Evolutionary conservation across 140 eudicot genomes (phyloP).

Genomic region (Erigeron philadelphicus): DNA sequence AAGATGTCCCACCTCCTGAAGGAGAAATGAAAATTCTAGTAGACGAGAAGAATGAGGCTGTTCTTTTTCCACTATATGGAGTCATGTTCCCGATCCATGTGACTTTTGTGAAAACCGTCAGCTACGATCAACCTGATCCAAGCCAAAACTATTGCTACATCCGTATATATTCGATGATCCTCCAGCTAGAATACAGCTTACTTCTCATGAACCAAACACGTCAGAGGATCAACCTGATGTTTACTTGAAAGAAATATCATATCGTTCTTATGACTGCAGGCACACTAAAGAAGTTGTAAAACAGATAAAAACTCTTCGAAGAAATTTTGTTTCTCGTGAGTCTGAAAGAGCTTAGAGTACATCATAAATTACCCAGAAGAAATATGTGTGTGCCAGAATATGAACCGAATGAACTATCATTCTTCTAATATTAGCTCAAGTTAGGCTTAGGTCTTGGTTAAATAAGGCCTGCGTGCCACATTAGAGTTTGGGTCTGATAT

Average conservation of each 20-base stretch:
- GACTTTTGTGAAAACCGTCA: slow-evolving; percentile 29
- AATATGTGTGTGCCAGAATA: slow-evolving; percentile 23
- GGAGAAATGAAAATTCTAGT: slow-evolving; percentile 22
- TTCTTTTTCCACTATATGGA: slow-evolving; percentile 27
- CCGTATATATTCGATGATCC: slow-evolving; percentile 28
- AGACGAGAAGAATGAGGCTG: slow-evolving; percentile 32
- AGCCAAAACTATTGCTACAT: slow-evolving; percentile 25
- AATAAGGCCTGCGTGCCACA: no score
- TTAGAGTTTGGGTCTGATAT: no score
- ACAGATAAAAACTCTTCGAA: slow-evolving; percentile 27
- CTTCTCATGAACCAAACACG: neutral
- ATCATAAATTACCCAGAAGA: slow-evolving; percentile 22
- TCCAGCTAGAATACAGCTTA: slow-evolving; percentile 17
- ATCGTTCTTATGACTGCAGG: slow-evolving; percentile 30
- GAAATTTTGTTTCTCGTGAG: slow-evolving; percentile 25
- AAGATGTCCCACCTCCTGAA: slow-evolving; percentile 26
- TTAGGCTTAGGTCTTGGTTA: no score
- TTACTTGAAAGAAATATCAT: slow-evolving; percentile 11
- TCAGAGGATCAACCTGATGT: neutral
- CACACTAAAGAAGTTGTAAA: slow-evolving; percentile 32
- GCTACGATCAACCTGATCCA: slow-evolving; percentile 27
- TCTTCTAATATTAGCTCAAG: no score
- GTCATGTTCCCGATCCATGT: slow-evolving; percentile 34
- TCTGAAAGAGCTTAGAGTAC: slow-evolving; percentile 30
- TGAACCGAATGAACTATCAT: no score